Evolutionary conservation across 2,329 filamentous ascomycete genomes (phyloP).

Genomic region (Pseudogymnoascus sp.): DNA sequence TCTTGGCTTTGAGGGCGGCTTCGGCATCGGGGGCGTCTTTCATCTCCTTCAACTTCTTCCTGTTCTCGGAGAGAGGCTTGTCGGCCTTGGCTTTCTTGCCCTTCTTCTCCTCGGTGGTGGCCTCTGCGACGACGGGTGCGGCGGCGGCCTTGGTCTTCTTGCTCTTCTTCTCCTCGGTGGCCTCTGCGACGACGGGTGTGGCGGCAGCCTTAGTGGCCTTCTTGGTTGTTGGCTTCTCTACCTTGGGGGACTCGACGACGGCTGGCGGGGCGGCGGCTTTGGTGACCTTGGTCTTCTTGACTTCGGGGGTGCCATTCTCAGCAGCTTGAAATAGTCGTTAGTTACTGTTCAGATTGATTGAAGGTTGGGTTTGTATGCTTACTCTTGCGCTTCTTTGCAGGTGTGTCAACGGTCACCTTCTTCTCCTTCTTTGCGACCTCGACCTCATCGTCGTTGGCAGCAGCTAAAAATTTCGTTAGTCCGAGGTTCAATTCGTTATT

Average conservation of each 20-base stretch:
- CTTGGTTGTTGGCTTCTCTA: conserved; percentile 35
- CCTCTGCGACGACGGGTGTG: conserved; percentile 16
- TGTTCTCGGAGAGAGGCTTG: conserved; percentile 9
- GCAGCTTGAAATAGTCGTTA: conserved; percentile 20
- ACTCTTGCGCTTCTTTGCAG: conserved; percentile 31
- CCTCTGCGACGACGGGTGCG: conserved; percentile 17
- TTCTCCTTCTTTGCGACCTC: conserved; percentile 34
- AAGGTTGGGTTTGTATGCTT: conserved; percentile 1
- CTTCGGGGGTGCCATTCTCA: conserved; percentile 24
- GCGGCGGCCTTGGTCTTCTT: conserved; percentile 15
- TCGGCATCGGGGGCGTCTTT: conserved; percentile 14
- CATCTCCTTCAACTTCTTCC: conserved; percentile 17
- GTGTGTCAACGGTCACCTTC: conserved; percentile 25
- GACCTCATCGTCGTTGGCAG: conserved; percentile 30
- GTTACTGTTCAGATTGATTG: not conserved
- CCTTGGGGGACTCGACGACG: conserved; percentile 12
- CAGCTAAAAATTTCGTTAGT: conserved; percentile 25
- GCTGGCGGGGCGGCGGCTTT: conserved; percentile 14
- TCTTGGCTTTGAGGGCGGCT: conserved; percentile 17
- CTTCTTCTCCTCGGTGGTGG: conserved; percentile 6
- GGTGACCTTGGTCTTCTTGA: conserved; percentile 30
- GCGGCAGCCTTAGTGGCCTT: conserved; percentile 22
- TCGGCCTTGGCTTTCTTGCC: not conserved
- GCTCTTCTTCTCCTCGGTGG: conserved; percentile 20
- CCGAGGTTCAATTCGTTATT: not conserved